These are phyloP conservation scores for Plantago rigida DNA, from an alignment of 305 asterid genomes.

Conservation along the genomic window DNA sequence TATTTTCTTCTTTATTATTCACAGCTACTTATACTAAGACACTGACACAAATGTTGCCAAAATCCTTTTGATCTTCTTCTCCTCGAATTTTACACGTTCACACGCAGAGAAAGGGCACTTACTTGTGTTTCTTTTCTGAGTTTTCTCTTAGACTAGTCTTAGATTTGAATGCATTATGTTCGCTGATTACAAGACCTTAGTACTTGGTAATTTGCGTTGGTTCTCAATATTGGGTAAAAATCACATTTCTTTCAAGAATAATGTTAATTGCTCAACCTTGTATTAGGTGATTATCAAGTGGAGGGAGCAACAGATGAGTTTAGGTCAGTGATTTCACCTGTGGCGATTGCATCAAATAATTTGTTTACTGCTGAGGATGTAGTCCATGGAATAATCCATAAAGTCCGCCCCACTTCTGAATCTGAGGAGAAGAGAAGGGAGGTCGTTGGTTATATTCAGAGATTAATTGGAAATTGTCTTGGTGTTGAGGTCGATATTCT, in stretches of 20 bases:
- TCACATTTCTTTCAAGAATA: background rate
- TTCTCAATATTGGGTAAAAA: slow-evolving; percentile 1
- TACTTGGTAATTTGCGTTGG: background rate
- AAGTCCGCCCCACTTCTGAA: slow-evolving; percentile 55
- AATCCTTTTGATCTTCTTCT: background rate
- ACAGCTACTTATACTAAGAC: background rate
- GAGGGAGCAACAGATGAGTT: slow-evolving; percentile 32
- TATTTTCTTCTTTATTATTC: background rate
- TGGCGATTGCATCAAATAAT: slow-evolving; percentile 35
- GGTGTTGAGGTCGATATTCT: slow-evolving; percentile 57
- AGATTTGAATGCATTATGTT: background rate
- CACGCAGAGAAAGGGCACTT: background rate
- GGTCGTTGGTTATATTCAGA: slow-evolving; percentile 59
- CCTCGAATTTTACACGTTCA: background rate
- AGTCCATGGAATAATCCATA: slow-evolving; percentile 36
- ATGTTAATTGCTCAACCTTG: slow-evolving; percentile 5
- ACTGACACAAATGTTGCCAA: background rate
- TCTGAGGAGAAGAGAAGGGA: slow-evolving; percentile 55
- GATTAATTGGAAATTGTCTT: slow-evolving; percentile 40
- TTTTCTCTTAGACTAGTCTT: background rate
- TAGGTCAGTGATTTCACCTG: slow-evolving; percentile 23
- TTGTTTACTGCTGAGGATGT: slow-evolving; percentile 59
- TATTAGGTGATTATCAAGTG: slow-evolving; percentile 37
- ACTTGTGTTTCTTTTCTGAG: background rate
- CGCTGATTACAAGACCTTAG: background rate